Percentiles rank a stretch among this genome's conserved stretches.
phyloP scores from a whole-genome alignment of 2,329 filamentous ascomycete species.

The Alternaria sp. region DNA sequence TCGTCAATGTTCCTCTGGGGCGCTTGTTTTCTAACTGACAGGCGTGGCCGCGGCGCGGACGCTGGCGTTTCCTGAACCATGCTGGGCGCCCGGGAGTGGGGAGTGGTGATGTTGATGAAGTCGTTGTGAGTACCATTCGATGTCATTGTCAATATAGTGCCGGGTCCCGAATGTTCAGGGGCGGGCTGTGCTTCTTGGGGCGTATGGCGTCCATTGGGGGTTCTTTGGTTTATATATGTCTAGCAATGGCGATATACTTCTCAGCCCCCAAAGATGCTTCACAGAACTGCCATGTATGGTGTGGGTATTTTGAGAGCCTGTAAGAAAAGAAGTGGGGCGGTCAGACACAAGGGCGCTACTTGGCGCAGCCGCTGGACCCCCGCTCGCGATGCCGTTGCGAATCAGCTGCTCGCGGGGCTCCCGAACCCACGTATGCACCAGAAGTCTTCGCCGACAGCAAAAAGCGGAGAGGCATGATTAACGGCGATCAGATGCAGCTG shows the following conservation, averaged over 20 bases:
- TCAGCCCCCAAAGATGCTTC: constrained; percentile 47
- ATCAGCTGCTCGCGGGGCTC: constrained; percentile 33
- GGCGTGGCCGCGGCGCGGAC: constrained; percentile 30
- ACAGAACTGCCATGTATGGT: constrained; percentile 30
- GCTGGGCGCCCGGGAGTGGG: constrained; percentile 49
- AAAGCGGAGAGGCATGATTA: constrained; percentile 37
- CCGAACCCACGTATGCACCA: constrained; percentile 21
- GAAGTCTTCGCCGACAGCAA: constrained; percentile 19
- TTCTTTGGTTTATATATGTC: constrained; percentile 38
- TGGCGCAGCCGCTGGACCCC: constrained; percentile 45
- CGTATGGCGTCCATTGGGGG: constrained; percentile 42
- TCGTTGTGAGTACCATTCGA: constrained; percentile 49
- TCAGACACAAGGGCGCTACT: constrained; percentile 40
- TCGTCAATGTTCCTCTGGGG: constrained; percentile 74
- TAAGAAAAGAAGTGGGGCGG: constrained; percentile 48
- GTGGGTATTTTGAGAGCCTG: constrained; percentile 46
- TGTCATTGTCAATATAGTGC: constrained; percentile 44
- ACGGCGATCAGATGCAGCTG: constrained; percentile 31
- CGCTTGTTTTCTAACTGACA: constrained; percentile 58
- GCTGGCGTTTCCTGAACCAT: constrained; percentile 42
- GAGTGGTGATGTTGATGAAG: constrained; percentile 49
- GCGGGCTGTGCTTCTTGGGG: constrained; percentile 23
- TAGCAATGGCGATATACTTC: constrained; percentile 22
- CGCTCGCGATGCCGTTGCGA: constrained; percentile 33
- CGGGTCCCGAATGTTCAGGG: constrained; percentile 28